A percentile compares a stretch with the other conserved stretches of the same genome.
phyloP scores from a whole-genome alignment of 768 basidiomycete genomes.

The Amanita fuliginea region DNA sequence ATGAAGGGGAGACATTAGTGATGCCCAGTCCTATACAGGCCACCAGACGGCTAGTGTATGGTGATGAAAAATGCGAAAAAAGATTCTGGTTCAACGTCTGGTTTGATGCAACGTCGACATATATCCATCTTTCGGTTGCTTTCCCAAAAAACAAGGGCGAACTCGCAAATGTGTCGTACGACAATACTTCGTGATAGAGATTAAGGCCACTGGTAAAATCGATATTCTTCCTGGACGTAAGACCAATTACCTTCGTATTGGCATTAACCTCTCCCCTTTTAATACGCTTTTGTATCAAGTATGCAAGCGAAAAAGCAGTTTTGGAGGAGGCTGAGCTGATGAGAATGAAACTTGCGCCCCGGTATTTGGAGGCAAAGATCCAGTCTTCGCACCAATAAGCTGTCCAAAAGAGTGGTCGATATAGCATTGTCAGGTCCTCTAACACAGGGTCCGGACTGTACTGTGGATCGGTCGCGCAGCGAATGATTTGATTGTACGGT shows the following conservation, averaged over 20 bases:
- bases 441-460: slow-evolving; percentile 33
- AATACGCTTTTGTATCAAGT: slow-evolving; percentile 39
- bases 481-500: slow-evolving; percentile 58
- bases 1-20: slow-evolving; percentile 42
- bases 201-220: slow-evolving; percentile 42
- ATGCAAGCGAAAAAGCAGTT: slow-evolving; percentile 61
- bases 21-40: slow-evolving; percentile 40
- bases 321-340: slow-evolving; percentile 66
- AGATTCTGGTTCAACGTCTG: slow-evolving; percentile 35
- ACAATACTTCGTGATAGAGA: slow-evolving; percentile 46
- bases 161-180: slow-evolving; percentile 36
- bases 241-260: slow-evolving; percentile 35
- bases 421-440: slow-evolving; percentile 64
- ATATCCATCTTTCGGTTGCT: slow-evolving; percentile 34
- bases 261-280: slow-evolving; percentile 15
- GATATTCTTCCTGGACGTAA: slow-evolving; percentile 48
- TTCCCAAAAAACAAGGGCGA: slow-evolving; percentile 18
- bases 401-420: slow-evolving; percentile 66
- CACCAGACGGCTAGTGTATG: slow-evolving; percentile 23
- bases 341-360: slow-evolving; percentile 35
- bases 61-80: slow-evolving; percentile 28
- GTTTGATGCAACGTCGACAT: slow-evolving; percentile 57
- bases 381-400: slow-evolving; percentile 71
- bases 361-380: slow-evolving; percentile 40
- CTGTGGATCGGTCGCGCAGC: slow-evolving; percentile 45